A percentile compares a stretch with the other conserved stretches of the same genome.
These are phyloP conservation scores for Remersonia thermophila DNA, from an alignment of 2,329 filamentous ascomycete genomes.

Conservation along the genomic window DNA sequence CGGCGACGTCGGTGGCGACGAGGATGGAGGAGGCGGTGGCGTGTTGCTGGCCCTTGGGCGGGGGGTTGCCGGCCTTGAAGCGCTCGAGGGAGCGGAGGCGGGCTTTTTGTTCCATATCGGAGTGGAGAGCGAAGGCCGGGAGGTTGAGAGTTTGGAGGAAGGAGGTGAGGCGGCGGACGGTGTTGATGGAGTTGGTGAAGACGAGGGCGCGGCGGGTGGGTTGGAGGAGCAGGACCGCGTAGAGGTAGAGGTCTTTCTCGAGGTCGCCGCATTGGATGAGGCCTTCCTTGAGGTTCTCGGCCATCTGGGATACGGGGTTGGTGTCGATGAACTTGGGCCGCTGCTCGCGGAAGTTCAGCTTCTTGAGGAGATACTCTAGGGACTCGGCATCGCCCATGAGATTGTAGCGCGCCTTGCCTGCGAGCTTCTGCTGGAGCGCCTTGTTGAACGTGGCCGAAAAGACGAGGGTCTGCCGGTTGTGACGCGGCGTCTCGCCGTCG, in stretches of 20 bases:
- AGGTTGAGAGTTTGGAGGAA: slow-evolving; percentile 74
- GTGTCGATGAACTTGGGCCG: slow-evolving; percentile 88
- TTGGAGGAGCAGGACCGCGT: slow-evolving; percentile 73
- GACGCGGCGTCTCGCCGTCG: slow-evolving; percentile 24
- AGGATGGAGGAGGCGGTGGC: slow-evolving; percentile 46
- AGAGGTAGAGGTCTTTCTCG: slow-evolving; percentile 95
- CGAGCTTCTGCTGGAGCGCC: slow-evolving; percentile 78
- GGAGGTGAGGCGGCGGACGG: slow-evolving; percentile 74
- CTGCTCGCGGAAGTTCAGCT: slow-evolving; percentile 74
- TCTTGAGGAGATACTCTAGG: slow-evolving; percentile 85
- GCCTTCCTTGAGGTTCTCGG: slow-evolving; percentile 71
- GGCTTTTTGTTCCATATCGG: slow-evolving; percentile 91
- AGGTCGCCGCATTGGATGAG: slow-evolving; percentile 84
- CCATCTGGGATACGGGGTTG: slow-evolving; percentile 83
- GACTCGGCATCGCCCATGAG: slow-evolving; percentile 64
- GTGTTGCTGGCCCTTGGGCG: too few relatives aligned
- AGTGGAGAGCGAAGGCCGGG: slow-evolving; percentile 69
- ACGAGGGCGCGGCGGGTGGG: slow-evolving; percentile 71
- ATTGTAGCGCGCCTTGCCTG: slow-evolving; percentile 59
- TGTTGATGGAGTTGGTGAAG: slow-evolving; percentile 92
- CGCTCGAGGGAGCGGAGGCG: slow-evolving; percentile 85
- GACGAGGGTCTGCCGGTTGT: slow-evolving; percentile 70
- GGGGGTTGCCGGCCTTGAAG: slow-evolving; percentile 53
- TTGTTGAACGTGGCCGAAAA: slow-evolving; percentile 97
- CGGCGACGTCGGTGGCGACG: slow-evolving; percentile 86